Evolutionary conservation across 2,329 filamentous ascomycete species (phyloP), one percentile per base, ranked within the genome.

Genomic region (Bipolaris bicolor): DNA sequence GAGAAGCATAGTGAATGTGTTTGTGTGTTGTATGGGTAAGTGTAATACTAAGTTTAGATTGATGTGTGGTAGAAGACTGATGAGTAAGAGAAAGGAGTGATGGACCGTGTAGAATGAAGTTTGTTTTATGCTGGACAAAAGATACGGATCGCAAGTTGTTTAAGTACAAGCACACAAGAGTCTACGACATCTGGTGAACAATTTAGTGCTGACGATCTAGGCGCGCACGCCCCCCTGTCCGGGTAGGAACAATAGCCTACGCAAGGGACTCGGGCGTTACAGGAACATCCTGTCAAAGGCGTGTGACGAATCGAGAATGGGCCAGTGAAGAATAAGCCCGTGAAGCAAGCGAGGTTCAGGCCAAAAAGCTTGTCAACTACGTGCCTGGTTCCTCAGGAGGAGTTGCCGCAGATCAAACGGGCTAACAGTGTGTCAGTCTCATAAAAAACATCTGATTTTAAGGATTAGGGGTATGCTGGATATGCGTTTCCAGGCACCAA

Each of bases 1-100:
- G 65, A 72, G 64, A 52, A 74, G 67, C 73, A 76, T 76, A 53
- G 44, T 72, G 64, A 49, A 59, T 47, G 39, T 49, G 34, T 22
- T 34, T 41, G 22, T 37, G 37, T 22, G 7, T 13, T 31, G 10
- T 31, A 4, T 31, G 29, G 10, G 10, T 31, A 31, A 31, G 10
- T 13, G 29, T 11, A 31, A 31, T 31, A 31, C 29, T 13, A 31
- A 31, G 29, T 31, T 5, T 31, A 15, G 18, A 22, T 22, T 20
- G 18, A 15, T 24, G 13, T 41, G 5, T 6, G n/a, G 29, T 29
- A 43, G 24, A 36, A 37, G 11, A 10, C 3, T 31, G 29, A 11
- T 29, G 9, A 29, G 26, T 9, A 31, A 31, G 10, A 31, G 29
- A 31, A 31, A 31, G 7, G 29, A 31, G 29, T 31, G 44, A 20